Conservation (phyloP, 768 basidiomycete genomes). For the Cantharellus cinnabarinus region DNA sequence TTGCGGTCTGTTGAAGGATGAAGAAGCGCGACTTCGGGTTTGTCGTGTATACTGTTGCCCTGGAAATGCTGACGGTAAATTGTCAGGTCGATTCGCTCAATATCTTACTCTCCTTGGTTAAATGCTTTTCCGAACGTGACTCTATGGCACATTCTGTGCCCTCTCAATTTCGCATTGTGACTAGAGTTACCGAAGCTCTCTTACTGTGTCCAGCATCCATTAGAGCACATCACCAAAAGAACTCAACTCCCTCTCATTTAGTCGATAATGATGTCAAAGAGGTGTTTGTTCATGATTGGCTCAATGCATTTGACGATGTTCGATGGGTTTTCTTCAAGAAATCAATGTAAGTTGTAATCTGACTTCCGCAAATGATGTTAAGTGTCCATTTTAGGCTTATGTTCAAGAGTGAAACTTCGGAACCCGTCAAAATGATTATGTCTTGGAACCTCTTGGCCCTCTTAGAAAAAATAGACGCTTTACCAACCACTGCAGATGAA, state of each 20-base stretch:
- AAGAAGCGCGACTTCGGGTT: slow-evolving; percentile 57
- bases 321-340: slow-evolving; percentile 81
- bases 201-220: slow-evolving; percentile 38
- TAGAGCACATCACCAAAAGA: slow-evolving; percentile 6
- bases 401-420: not conserved
- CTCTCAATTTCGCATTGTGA: slow-evolving; percentile 36
- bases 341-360: slow-evolving; percentile 23
- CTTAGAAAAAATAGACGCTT: too few species aligned
- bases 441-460: too few species aligned
- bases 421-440: too few species aligned
- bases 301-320: slow-evolving; percentile 61
- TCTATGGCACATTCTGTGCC: slow-evolving; percentile 15
- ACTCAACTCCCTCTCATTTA: not conserved
- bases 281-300: slow-evolving; percentile 48
- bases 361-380: not conserved
- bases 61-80: not conserved
- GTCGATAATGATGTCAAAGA: slow-evolving; percentile 41
- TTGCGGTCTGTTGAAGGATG: slow-evolving; percentile 48
- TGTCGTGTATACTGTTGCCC: slow-evolving; percentile 14
- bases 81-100: slow-evolving; percentile 45
- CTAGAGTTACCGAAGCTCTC: slow-evolving; percentile 37
- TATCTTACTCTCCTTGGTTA: slow-evolving; percentile 57
- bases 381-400: not conserved
- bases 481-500: too few species aligned
- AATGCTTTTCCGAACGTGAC: slow-evolving; percentile 38